A percentile compares a stretch with the other conserved stretches of the same genome.
phyloP scores from a whole-genome alignment of 2,329 filamentous ascomycete genomes.

The Colletotrichum musicola region DNA sequence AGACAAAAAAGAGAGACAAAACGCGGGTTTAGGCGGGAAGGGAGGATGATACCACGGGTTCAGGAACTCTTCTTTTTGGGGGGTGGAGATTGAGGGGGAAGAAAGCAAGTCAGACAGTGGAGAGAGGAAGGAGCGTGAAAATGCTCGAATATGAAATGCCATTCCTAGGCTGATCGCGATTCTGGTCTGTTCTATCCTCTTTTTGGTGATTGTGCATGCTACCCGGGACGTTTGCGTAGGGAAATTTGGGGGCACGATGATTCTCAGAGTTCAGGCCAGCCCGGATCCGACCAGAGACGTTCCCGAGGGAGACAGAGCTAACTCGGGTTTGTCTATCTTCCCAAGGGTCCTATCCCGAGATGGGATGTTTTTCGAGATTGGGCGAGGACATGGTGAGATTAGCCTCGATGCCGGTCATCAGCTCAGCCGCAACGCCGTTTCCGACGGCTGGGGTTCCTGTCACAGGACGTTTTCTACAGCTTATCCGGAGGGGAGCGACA shows the following conservation, averaged over 20 bases:
- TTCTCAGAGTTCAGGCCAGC: neutral
- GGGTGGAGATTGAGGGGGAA: neutral
- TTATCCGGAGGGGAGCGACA: too few relatives aligned
- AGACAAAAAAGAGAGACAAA: conserved; percentile 10
- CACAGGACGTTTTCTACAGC: too few relatives aligned
- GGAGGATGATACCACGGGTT: conserved; percentile 39
- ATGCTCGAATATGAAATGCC: conserved; percentile 38
- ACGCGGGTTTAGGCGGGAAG: neutral
- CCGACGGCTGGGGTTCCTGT: too few relatives aligned
- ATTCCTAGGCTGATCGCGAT: conserved; percentile 29
- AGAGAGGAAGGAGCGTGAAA: conserved; percentile 14
- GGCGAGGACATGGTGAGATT: neutral
- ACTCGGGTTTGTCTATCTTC: too few relatives aligned
- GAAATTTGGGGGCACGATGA: neutral
- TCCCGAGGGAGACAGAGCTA: too few relatives aligned
- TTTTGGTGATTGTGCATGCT: too few relatives aligned
- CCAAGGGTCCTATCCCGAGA: neutral
- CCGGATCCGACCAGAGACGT: neutral
- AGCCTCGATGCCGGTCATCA: too few relatives aligned
- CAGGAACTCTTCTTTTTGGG: neutral
- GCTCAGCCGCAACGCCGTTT: too few relatives aligned
- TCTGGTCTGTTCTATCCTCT: neutral
- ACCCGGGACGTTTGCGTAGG: too few relatives aligned
- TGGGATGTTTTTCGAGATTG: neutral
- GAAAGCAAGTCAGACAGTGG: conserved; percentile 4